These are phyloP conservation scores for Pythium rishiriense DNA, from an alignment of 352 stramenopile species.

Conservation along the genomic window DNA sequence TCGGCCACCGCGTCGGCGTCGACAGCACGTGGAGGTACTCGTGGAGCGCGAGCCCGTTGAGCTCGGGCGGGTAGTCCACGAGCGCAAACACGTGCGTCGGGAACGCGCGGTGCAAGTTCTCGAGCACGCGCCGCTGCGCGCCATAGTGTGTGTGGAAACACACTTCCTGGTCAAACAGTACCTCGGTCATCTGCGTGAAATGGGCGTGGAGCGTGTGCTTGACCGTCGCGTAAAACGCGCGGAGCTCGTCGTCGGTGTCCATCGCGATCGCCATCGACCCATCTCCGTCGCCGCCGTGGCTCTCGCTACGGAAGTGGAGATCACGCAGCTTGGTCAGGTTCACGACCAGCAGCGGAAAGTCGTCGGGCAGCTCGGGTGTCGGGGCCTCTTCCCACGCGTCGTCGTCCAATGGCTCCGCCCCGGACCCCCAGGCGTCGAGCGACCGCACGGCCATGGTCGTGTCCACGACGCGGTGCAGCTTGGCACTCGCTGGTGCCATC, in stretches of 20 bases:
- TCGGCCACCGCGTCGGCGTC: constrained; percentile 68
- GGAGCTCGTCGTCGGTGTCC: constrained; percentile 29
- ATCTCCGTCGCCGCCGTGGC: background rate
- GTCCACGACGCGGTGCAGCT: constrained; percentile 20
- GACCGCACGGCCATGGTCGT: constrained; percentile 8
- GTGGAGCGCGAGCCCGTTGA: constrained; percentile 61
- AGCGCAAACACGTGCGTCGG: constrained; percentile 39
- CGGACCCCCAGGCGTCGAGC: background rate
- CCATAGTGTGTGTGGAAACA: constrained; percentile 40
- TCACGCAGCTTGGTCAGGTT: constrained; percentile 37
- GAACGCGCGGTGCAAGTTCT: constrained; percentile 28
- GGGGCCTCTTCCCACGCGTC: constrained; percentile 32
- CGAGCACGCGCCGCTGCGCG: constrained; percentile 26
- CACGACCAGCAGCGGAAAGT: constrained; percentile 43
- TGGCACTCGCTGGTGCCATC: background rate
- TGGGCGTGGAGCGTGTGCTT: constrained; percentile 36
- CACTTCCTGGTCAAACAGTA: constrained; percentile 41
- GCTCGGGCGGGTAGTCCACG: constrained; percentile 72
- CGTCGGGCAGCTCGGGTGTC: constrained; percentile 31
- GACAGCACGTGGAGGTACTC: constrained; percentile 63
- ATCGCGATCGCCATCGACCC: constrained; percentile 13
- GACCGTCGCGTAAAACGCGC: constrained; percentile 31
- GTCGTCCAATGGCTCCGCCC: constrained; percentile 1
- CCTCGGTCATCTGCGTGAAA: constrained; percentile 39
- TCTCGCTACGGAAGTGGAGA: constrained; percentile 32